Evolutionary conservation across 2,329 filamentous ascomycete genomes (phyloP).

Genomic region (Bipolaris oryzae): DNA sequence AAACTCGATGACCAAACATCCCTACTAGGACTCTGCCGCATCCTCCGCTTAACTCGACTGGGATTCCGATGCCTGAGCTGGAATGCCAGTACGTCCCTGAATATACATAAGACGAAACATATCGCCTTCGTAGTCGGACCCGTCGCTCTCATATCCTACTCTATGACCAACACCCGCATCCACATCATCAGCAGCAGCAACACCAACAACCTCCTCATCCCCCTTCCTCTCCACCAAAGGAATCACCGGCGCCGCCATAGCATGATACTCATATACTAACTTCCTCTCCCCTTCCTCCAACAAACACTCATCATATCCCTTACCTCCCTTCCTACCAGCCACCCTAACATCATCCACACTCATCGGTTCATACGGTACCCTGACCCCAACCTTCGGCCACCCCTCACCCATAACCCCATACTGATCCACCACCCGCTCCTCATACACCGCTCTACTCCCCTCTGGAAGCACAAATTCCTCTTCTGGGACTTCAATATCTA

Average conservation of each 20-base stretch:
- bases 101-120: no score
- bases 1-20: no score
- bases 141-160: neutral
- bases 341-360: neutral
- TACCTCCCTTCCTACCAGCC: no score
- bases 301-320: neutral
- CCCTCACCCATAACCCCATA: neutral
- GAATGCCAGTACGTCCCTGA: no score
- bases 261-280: neutral
- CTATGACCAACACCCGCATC: neutral
- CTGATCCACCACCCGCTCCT: conserved; percentile 8
- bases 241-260: neutral
- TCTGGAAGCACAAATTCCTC: neutral
- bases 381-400: conserved; percentile 13
- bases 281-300: neutral
- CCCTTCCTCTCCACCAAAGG: neutral
- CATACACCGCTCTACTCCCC: neutral
- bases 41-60: no score
- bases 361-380: conserved; percentile 14
- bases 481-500: neutral
- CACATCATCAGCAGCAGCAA: neutral
- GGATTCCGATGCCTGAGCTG: no score
- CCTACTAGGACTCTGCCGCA: no score
- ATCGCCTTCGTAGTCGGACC: no score
- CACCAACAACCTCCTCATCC: neutral